These are phyloP conservation scores for Berkeleyomyces rouxiae DNA, from an alignment of 2,329 filamentous ascomycete species.

Conservation along the genomic window DNA sequence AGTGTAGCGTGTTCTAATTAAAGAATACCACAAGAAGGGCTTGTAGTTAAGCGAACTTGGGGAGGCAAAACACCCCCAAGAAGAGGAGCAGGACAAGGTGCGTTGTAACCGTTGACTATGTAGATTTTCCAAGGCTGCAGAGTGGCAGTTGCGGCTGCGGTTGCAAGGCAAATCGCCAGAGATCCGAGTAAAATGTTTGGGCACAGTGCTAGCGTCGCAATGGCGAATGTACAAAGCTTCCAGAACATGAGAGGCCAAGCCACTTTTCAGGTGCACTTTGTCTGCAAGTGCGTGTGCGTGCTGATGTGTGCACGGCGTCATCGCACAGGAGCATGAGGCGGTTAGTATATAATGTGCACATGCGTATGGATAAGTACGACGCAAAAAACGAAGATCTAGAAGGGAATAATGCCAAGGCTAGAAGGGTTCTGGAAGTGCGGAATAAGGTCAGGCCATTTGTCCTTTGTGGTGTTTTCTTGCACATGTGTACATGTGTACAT, in stretches of 20 bases:
- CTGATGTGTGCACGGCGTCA: no score
- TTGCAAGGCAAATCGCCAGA: background rate
- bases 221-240: background rate
- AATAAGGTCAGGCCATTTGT: background rate
- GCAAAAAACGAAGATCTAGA: background rate
- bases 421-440: background rate
- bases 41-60: background rate
- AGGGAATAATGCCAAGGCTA: background rate
- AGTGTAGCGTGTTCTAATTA: constrained; percentile 9
- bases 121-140: background rate
- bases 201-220: background rate
- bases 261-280: no score
- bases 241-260: background rate
- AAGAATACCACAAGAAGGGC: background rate
- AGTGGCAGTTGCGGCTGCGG: background rate
- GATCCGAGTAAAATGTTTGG: background rate
- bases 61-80: background rate
- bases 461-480: background rate
- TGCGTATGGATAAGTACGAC: background rate
- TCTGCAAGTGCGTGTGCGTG: no score
- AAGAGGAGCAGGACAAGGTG: background rate
- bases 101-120: background rate
- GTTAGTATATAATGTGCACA: background rate
- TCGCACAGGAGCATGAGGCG: background rate
- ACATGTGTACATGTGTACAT: background rate